These are phyloP conservation scores for Aspergillus pseudoterreus DNA, from an alignment of 2,329 filamentous ascomycete genomes.

Conservation along the genomic window DNA sequence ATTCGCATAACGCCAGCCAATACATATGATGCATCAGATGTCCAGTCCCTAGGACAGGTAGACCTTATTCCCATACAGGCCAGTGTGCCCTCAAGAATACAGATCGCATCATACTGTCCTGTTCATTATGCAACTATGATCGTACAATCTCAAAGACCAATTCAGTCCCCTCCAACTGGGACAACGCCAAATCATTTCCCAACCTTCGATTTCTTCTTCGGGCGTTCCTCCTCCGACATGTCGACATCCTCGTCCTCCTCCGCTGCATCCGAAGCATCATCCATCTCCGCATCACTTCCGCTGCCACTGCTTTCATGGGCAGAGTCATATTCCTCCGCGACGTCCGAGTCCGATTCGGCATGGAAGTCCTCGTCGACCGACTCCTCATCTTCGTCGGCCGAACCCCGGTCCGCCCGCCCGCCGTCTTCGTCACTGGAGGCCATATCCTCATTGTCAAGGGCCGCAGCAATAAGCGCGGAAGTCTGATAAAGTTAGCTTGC, in stretches of 20 bases:
- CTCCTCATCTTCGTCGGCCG: conserved; percentile 93
- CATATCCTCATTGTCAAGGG: conserved; percentile 75
- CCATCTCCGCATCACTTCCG: conserved; percentile 61
- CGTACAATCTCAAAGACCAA: neutral
- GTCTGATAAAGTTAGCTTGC: conserved; percentile 22
- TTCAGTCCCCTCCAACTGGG: neutral
- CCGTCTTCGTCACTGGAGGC: conserved; percentile 81
- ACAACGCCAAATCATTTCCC: conserved; percentile 27
- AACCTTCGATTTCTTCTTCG: conserved; percentile 62
- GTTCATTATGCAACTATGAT: conserved; percentile 14
- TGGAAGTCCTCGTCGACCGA: conserved; percentile 95
- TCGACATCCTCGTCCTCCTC: conserved; percentile 37
- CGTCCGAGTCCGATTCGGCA: conserved; percentile 86
- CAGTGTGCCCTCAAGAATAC: neutral
- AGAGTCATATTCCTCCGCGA: conserved; percentile 93
- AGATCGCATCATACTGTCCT: conserved; percentile 2
- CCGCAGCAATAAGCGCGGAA: conserved; percentile 66
- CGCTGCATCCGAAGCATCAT: conserved; percentile 41
- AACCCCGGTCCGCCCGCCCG: conserved; percentile 72
- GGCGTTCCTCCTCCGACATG: conserved; percentile 45
- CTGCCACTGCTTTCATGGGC: conserved; percentile 80
- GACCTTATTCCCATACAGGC: neutral
- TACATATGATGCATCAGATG: conserved; percentile 8
- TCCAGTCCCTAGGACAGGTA: neutral
- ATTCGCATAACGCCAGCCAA: conserved; percentile 2